These are phyloP conservation scores for Phytophthora chlamydospora DNA, from an alignment of 352 stramenopile genomes.

Conservation along the genomic window DNA sequence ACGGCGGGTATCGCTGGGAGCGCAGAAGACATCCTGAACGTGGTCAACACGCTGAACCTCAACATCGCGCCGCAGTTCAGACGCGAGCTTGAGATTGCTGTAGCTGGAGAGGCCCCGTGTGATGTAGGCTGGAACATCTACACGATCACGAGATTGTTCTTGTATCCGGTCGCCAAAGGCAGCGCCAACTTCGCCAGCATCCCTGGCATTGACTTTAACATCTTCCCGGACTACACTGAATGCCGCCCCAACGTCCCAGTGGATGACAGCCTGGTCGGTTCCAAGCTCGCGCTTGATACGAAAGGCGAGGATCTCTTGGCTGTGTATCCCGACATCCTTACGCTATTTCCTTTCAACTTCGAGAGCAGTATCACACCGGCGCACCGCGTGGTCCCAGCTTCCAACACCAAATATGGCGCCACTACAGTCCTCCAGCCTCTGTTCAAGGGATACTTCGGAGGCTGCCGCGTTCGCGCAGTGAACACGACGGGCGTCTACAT, in stretches of 20 bases:
- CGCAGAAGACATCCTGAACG: conserved; percentile 28
- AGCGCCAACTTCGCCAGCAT: conserved; percentile 34
- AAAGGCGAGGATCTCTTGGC: conserved; percentile 24
- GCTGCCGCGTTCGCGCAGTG: conserved; percentile 29
- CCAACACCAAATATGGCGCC: conserved; percentile 8
- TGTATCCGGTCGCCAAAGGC: conserved; percentile 29
- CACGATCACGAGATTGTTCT: conserved; percentile 25
- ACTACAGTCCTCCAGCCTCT: conserved; percentile 25
- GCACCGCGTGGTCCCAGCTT: conserved; percentile 1
- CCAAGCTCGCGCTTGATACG: conserved; percentile 26
- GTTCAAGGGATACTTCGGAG: conserved; percentile 35
- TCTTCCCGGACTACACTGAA: conserved; percentile 40
- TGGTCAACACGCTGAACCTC: conserved; percentile 22
- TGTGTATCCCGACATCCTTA: conserved; percentile 24
- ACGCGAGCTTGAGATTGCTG: conserved; percentile 26
- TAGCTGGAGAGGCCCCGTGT: conserved; percentile 20
- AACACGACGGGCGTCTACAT: conserved; percentile 28
- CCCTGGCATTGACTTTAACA: conserved; percentile 34
- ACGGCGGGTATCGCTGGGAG: conserved; percentile 22
- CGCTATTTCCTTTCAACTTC: conserved; percentile 41
- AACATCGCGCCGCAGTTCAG: conserved; percentile 29
- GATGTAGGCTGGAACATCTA: conserved; percentile 32
- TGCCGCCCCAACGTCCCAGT: conserved; percentile 27
- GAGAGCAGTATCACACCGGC: conserved; percentile 21
- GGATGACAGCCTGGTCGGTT: conserved; percentile 17